These are phyloP conservation scores for Biscogniauxia mediterranea DNA, from an alignment of 2,329 filamentous ascomycete genomes.

Conservation along the genomic window DNA sequence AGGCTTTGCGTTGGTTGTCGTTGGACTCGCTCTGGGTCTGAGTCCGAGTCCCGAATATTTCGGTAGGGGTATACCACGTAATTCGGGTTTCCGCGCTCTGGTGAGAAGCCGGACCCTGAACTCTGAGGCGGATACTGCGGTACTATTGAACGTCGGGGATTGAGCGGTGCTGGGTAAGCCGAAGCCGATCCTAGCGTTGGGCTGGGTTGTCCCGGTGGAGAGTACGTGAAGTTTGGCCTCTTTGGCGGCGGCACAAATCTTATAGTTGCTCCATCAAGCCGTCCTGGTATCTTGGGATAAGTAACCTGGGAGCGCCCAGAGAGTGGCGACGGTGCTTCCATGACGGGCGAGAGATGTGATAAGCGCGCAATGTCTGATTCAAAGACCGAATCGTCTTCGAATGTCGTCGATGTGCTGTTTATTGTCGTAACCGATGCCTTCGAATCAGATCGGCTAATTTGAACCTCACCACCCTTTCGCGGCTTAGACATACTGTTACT, in stretches of 20 bases:
- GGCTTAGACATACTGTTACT: slow-evolving; percentile 16
- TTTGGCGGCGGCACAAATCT: slow-evolving; percentile 35
- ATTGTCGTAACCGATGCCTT: slow-evolving; percentile 40
- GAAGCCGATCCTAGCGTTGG: slow-evolving; percentile 39
- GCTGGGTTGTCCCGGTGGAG: slow-evolving; percentile 41
- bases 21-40: not conserved
- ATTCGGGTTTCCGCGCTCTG: slow-evolving; percentile 16
- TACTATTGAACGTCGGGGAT: slow-evolving; percentile 17
- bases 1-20: not conserved
- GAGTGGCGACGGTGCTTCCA: slow-evolving; percentile 42
- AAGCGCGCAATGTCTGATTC: slow-evolving; percentile 28
- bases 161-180: slow-evolving; percentile 28
- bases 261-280: slow-evolving; percentile 28
- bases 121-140: slow-evolving; percentile 16
- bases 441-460: slow-evolving; percentile 27
- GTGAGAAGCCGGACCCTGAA: slow-evolving; percentile 28
- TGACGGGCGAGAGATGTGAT: slow-evolving; percentile 47
- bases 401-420: slow-evolving; percentile 26
- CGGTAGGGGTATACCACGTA: slow-evolving; percentile 20
- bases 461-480: slow-evolving; percentile 17
- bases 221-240: slow-evolving; percentile 31
- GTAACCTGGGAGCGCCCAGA: slow-evolving; percentile 33
- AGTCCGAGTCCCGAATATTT: slow-evolving; percentile 1
- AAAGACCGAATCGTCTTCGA: slow-evolving; percentile 34
- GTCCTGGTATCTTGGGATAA: slow-evolving; percentile 31